Evolutionary conservation across 164 flowering plant species (phyloP).

Genomic region (Kingdonia uniflora): DNA sequence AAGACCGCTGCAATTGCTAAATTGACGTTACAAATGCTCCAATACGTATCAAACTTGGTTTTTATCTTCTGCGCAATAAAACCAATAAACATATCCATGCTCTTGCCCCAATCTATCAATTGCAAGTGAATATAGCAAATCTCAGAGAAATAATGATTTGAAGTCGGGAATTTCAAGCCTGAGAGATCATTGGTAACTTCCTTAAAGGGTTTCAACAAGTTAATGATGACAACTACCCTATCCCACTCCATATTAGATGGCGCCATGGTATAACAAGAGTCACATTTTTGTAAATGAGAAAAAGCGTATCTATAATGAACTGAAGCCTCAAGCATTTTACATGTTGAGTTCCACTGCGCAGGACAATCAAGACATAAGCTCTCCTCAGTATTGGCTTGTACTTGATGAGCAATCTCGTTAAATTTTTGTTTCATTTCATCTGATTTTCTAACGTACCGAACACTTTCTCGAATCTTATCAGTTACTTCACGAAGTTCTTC

Average conservation of each 20-base stretch:
- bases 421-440: slow-evolving; percentile 2
- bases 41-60: slow-evolving; percentile 47
- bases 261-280: slow-evolving; percentile 23
- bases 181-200: slow-evolving; percentile 35
- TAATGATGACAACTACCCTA: slow-evolving; percentile 27
- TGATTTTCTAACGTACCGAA: not conserved
- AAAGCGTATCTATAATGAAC: slow-evolving; percentile 40
- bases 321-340: slow-evolving; percentile 48
- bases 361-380: slow-evolving; percentile 36
- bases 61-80: slow-evolving; percentile 47
- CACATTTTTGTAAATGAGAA: slow-evolving; percentile 34
- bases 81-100: slow-evolving; percentile 32
- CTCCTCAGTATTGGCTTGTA: slow-evolving; percentile 23
- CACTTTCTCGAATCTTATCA: slow-evolving; percentile 2
- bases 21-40: slow-evolving; percentile 51
- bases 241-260: slow-evolving; percentile 60
- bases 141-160: slow-evolving; percentile 50
- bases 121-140: slow-evolving; percentile 51
- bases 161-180: slow-evolving; percentile 30
- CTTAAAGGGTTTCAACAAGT: slow-evolving; percentile 42
- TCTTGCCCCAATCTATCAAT: slow-evolving; percentile 52
- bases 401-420: slow-evolving; percentile 21
- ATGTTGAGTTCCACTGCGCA: slow-evolving; percentile 44
- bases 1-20: slow-evolving; percentile 51
- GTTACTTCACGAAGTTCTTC: not conserved